Evolutionary conservation across 768 basidiomycete species (phyloP).

Genomic region (Pleurotus platypus): DNA sequence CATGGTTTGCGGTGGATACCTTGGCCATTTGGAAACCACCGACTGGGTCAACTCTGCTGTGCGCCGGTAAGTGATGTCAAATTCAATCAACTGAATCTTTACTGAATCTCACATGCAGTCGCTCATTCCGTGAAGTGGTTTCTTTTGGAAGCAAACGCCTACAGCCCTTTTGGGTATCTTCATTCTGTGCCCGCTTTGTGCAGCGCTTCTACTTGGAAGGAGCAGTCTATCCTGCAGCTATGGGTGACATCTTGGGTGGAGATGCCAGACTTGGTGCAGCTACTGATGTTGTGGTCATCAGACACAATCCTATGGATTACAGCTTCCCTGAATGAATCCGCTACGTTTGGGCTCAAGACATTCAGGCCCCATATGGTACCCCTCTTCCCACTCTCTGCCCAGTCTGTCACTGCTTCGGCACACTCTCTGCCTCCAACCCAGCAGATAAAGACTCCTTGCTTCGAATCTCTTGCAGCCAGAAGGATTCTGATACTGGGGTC

Average conservation of each 20-base stretch:
- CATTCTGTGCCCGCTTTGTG: not conserved
- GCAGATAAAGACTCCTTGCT: not conserved
- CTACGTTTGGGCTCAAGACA: not conserved
- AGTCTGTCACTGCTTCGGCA: not conserved
- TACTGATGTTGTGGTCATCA: not conserved
- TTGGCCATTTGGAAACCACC: not conserved
- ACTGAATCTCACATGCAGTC: not conserved
- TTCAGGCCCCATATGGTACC: not conserved
- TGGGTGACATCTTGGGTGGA: not conserved
- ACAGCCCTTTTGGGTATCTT: not conserved
- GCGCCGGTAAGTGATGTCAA: not conserved
- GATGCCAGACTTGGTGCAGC: not conserved
- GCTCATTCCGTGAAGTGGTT: not conserved
- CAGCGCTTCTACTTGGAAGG: not conserved
- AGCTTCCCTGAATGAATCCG: not conserved
- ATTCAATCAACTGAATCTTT: not conserved
- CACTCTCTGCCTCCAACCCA: not conserved
- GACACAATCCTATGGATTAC: not conserved
- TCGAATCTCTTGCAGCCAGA: not conserved
- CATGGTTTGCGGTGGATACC: not conserved
- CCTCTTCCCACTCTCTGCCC: not conserved
- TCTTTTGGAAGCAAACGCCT: not conserved
- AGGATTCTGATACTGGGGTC: too few relatives aligned
- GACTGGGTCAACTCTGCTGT: not conserved
- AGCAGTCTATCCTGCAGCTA: not conserved